phyloP scores from a whole-genome alignment of 1,284 basidiomycete genomes.

The Boletus calvinii region DNA sequence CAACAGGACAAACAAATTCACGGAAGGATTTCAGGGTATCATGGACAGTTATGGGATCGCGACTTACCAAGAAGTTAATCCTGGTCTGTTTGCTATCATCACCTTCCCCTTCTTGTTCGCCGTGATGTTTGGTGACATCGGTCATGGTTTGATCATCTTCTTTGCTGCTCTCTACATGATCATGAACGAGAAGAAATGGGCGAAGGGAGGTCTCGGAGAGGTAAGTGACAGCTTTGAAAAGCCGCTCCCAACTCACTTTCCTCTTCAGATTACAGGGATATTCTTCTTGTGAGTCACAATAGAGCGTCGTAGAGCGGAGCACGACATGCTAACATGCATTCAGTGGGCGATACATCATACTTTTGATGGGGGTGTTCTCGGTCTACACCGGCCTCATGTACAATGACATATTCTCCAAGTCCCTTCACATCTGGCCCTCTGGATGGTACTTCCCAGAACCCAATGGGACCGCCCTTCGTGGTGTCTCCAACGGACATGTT shows the following conservation, averaged over 20 bases:
- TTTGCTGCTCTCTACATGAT: slow-evolving; percentile 84
- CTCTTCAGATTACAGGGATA: slow-evolving; percentile 73
- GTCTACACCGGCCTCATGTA: slow-evolving; percentile 97
- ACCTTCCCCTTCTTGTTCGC: slow-evolving; percentile 99
- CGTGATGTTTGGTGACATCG: slow-evolving; percentile 99
- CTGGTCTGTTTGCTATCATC: slow-evolving; percentile 90
- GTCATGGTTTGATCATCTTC: slow-evolving; percentile 89
- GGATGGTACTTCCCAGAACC: slow-evolving; percentile 81
- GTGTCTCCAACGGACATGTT: slow-evolving; percentile 59
- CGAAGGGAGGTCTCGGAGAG: slow-evolving; percentile 78
- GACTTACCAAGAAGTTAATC: slow-evolving; percentile 96
- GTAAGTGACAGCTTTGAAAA: slow-evolving; percentile 39
- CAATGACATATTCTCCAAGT: slow-evolving; percentile 98
- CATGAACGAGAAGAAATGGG: slow-evolving; percentile 77
- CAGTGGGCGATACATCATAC: slow-evolving; percentile 96
- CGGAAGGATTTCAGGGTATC: slow-evolving; percentile 95
- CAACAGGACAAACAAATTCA: slow-evolving; percentile 95
- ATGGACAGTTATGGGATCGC: slow-evolving; percentile 98
- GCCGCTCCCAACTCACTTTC: slow-evolving; percentile 14
- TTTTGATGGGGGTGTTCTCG: slow-evolving; percentile 96
- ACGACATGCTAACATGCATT: slow-evolving; percentile 18
- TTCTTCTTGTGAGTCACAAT: slow-evolving; percentile 83
- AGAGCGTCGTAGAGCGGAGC: slow-evolving; percentile 12
- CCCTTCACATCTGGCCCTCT: slow-evolving; percentile 85
- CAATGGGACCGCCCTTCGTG: slow-evolving; percentile 47